Base-by-base conservation (phyloP, 1,284 basidiomycete genomes). In the Boletellus deceptivus region DNA sequence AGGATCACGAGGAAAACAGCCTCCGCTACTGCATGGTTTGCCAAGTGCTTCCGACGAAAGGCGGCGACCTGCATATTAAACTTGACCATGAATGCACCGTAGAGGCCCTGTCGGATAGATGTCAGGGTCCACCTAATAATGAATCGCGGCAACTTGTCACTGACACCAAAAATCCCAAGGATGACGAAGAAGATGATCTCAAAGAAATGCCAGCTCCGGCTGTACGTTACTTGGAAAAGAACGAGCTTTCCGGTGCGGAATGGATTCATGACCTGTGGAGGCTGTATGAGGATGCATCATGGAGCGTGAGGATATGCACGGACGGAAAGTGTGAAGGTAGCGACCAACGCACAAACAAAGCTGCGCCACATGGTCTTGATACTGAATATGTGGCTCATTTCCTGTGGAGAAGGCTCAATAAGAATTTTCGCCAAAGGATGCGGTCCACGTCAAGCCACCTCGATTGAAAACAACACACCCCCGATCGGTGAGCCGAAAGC, bases 321-420 rank as follows among this genome's bases (percentile, higher is more conserved):
- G 56, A 95, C 93, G 34, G 95, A 91, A 27, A 99, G 76, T 0
- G 95, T 96, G 57, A 98, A 93, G 0, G 96, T 98, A 3, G 97
- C 96, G 22, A 98, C 89, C 47, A 99, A 75, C 13, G 97, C 97
- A 70, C 97, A 99, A 62, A 99, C 86, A 69, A 99, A 98, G 63
- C 91, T 94, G 59, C 89, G 77, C 95, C 95, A 99, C 93, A 99
- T 98, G 2, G 96, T 98, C 67, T 93, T 89, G 67, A 96, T 95
- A 43, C 91, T 96, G 70, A 97, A 98, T 34, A 86, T 89, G 67
- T 93, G 89, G 64, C 93, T 96, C 96, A 99, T 98, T 83, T 98
- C 95, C 91, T 95, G 61, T 14, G n/a, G 27, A 39, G 34, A 44
- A 44, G 18, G 14, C 35, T 53, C 43, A 44, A 49, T 53, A 37